Conservation (phyloP, 352 stramenopile species). For the Pythium phragmitis region DNA sequence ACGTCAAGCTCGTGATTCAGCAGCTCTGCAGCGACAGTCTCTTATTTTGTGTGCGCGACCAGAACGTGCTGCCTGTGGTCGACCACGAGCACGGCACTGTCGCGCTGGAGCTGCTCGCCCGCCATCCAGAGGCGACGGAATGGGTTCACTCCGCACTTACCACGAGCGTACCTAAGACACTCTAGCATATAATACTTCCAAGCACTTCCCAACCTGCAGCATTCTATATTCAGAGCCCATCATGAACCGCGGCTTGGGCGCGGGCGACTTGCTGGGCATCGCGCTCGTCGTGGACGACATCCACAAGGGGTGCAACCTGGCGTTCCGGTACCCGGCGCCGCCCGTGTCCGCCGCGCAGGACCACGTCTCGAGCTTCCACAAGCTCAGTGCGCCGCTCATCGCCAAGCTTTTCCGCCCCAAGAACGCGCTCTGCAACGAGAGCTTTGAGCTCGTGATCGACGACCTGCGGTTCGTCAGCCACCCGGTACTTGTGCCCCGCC, state of each 20-base stretch:
- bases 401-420: conserved; percentile 89
- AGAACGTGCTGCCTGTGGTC: conserved; percentile 39
- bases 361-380: conserved; percentile 71
- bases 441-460: conserved; percentile 87
- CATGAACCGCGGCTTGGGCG: conserved; percentile 15
- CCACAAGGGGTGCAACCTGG: conserved; percentile 85
- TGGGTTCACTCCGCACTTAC: conserved; percentile 7
- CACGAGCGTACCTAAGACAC: background rate
- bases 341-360: conserved; percentile 31
- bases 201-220: background rate
- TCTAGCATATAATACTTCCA: conserved; percentile 1
- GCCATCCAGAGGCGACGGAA: background rate
- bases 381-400: conserved; percentile 68
- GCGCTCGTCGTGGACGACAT: conserved; percentile 89
- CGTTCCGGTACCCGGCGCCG: conserved; percentile 78
- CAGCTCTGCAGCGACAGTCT: conserved; percentile 53
- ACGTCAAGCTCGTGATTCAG: conserved; percentile 43
- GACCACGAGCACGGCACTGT: conserved; percentile 1
- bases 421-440: conserved; percentile 84
- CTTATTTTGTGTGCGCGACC: conserved; percentile 40
- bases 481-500: conserved; percentile 69
- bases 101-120: conserved; percentile 15
- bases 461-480: conserved; percentile 86
- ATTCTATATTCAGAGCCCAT: conserved; percentile 11
- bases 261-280: conserved; percentile 50